Evolutionary conservation across 164 flowering plant species (phyloP).

Genomic region (Aristolochia fimbriata): DNA sequence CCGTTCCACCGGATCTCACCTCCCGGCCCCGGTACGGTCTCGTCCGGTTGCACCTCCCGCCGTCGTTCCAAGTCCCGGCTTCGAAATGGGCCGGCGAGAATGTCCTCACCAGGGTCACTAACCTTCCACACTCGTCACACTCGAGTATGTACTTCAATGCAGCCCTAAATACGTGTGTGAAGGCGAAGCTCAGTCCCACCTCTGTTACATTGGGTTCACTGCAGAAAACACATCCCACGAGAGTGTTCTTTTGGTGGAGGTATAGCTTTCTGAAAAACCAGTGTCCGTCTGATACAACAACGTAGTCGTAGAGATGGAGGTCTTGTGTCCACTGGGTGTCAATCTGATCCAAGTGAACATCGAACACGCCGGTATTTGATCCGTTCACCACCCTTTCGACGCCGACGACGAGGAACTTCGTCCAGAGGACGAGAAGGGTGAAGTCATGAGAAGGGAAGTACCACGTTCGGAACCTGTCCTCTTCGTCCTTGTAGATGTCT

Average conservation of each 20-base stretch:
- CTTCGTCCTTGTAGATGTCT: conserved; percentile 37
- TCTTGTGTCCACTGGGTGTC: conserved; percentile 19
- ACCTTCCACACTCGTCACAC: conserved; percentile 32
- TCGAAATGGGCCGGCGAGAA: conserved; percentile 85
- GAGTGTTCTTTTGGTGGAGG: conserved; percentile 7
- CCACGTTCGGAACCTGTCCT: conserved; percentile 48
- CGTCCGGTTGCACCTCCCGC: conserved; percentile 65
- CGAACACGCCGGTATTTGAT: conserved; percentile 11
- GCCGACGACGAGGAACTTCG: conserved; percentile 22
- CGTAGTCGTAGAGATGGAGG: conserved; percentile 20
- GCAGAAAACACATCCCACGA: conserved; percentile 29
- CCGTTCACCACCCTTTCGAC: conserved; percentile 19
- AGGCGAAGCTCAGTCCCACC: conserved; percentile 9
- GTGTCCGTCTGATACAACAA: conserved; percentile 26
- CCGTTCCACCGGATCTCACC: conserved; percentile 14
- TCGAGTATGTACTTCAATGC: conserved; percentile 31
- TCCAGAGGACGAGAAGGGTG: conserved; percentile 55
- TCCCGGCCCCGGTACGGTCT: conserved; percentile 29
- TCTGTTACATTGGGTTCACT: conserved; percentile 19
- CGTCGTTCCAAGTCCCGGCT: conserved; percentile 64
- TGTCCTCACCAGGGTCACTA: conserved; percentile 56
- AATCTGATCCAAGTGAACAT: conserved; percentile 24
- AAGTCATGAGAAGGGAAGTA: conserved; percentile 51
- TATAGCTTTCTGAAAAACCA: conserved; percentile 33
- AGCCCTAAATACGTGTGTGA: conserved; percentile 16